Evolutionary conservation across 192 early-diverging fungal species (phyloP).

Genomic region (Backusella macrospora): DNA sequence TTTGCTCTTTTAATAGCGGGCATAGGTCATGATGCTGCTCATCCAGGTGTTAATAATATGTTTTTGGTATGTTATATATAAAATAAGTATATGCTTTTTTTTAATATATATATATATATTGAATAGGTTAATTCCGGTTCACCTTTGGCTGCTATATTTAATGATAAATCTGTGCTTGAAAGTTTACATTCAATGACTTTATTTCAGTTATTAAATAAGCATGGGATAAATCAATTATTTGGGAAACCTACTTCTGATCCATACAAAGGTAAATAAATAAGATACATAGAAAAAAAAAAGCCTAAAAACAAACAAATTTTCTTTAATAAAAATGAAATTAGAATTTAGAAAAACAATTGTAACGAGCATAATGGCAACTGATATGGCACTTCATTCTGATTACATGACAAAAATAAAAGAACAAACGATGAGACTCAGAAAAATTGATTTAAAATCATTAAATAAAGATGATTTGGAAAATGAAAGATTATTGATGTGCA

Average conservation of each 20-base stretch:
- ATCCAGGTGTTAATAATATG: conserved; percentile 94
- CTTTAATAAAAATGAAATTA: conserved; percentile 9
- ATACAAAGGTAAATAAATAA: conserved; percentile 33
- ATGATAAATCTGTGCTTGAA: conserved; percentile 92
- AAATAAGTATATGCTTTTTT: background rate
- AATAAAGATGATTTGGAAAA: conserved; percentile 47
- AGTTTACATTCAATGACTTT: conserved; percentile 87
- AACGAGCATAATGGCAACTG: conserved; percentile 76
- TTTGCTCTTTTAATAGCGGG: conserved; percentile 76
- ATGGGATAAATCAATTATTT: conserved; percentile 38
- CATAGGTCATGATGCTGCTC: conserved; percentile 83
- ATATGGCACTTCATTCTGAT: conserved; percentile 81
- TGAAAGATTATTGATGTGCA: conserved; percentile 66
- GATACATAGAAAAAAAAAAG: too few species aligned
- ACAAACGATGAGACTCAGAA: conserved; percentile 55
- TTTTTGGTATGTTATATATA: conserved; percentile 64
- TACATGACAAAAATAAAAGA: conserved; percentile 75
- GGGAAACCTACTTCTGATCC: conserved; percentile 17
- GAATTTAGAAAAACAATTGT: conserved; percentile 74
- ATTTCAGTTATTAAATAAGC: conserved; percentile 65
- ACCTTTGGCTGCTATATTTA: conserved; percentile 88
- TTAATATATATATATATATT: background rate
- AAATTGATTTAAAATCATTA: conserved; percentile 27
- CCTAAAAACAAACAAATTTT: too few species aligned
- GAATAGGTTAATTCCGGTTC: conserved; percentile 46